Conservation (phyloP, 331 rosid species). For the Pyracantha coccinea region DNA sequence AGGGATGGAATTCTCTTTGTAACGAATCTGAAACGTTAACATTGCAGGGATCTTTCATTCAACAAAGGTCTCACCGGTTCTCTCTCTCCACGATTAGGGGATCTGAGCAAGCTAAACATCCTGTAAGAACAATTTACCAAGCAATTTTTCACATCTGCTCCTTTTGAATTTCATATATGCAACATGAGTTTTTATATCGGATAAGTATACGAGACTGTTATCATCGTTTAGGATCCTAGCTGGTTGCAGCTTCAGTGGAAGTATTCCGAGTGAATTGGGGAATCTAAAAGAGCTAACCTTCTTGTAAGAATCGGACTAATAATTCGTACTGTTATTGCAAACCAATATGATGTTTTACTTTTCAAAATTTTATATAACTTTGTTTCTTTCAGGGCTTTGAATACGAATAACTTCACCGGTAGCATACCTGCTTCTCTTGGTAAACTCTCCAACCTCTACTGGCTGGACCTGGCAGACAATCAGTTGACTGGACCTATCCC, state of each 20-base stretch:
- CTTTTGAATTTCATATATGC: not conserved
- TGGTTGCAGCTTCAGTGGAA: conserved; percentile 81
- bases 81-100: conserved; percentile 28
- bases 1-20: not conserved
- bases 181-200: not conserved
- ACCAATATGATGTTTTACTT: not conserved
- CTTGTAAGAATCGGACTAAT: conserved; percentile 48
- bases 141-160: not conserved
- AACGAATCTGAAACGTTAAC: conserved; percentile 8
- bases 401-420: conserved; percentile 66
- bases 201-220: not conserved
- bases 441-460: conserved; percentile 67
- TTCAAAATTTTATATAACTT: not conserved
- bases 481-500: conserved; percentile 60
- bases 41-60: conserved; percentile 72
- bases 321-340: not conserved
- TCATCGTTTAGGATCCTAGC: conserved; percentile 62
- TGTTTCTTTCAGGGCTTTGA: conserved; percentile 56
- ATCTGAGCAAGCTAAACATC: conserved; percentile 47
- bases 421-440: conserved; percentile 70
- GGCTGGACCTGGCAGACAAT: conserved; percentile 78
- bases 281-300: conserved; percentile 62
- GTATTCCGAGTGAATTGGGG: conserved; percentile 71
- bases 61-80: conserved; percentile 52
- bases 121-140: conserved; percentile 43